Base-by-base conservation (phyloP, 805 yeast species). In the Jamesozyma gamospora region DNA sequence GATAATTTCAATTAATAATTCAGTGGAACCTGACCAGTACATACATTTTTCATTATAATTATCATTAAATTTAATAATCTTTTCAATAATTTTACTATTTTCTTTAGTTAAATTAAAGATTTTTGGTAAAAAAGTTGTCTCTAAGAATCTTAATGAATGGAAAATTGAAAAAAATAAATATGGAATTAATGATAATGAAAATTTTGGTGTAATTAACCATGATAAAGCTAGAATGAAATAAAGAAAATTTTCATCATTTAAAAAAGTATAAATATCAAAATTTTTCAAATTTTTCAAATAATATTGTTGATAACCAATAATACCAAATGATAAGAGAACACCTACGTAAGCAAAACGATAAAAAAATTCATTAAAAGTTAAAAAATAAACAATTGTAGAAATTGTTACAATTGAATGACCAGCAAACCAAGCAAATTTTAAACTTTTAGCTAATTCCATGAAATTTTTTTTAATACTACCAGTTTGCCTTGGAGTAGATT, bases 361-460 rank as follows among this genome's bases (percentile, higher is more conserved):
- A 65, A 79, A 70, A 40, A 65, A 46, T 11, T 49, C 39, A 35
- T 69, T 67, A 47, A 69, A 55, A n/a, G 54, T 38, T 28, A 64
- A 37, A 34, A 51, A 45, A 37, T 59, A 50, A 32, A 65, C 37
- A 35, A 61, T 57, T 4, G 68, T 57, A 18, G 64, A 49, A 10
- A 61, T 21, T 16, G 76, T 57, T 4, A 75, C 75, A 35, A 64
- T 46, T n/a, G 64, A 58, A 48, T 78, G 82, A 34, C 82, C 80
- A 11, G 56, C 52, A 58, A 83, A 83, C 95, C 95, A 87, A 4
- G 75, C 77, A 50, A 82, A 82, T 60, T 84, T 88, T 41, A 74
- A 58, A 13, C 78, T 68, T 60, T 71, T 53, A 19, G 60, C 44
- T 26, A 57, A 40, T 24, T 42, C 40, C n/a, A 49, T 27, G 4